Evolutionary conservation across 2,329 filamentous ascomycete genomes (phyloP).

Genomic region (Hymenoscyphus scutula): DNA sequence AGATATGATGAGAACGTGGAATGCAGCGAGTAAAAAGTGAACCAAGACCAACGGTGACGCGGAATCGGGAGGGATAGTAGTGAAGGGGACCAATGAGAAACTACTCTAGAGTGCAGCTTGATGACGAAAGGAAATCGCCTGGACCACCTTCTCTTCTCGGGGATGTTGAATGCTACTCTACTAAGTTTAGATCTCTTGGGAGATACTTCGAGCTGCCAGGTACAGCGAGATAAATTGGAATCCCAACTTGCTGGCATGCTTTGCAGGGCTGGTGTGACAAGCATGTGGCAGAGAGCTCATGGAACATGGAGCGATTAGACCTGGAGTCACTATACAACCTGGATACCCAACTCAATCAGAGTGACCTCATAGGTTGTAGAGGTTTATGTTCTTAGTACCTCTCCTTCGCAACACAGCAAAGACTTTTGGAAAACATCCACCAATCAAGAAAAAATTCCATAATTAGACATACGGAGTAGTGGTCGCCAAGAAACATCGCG

Average conservation of each 20-base stretch:
- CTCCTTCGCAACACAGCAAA: not conserved
- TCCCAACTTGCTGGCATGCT: not conserved
- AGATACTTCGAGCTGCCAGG: not conserved
- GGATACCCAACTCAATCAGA: not conserved
- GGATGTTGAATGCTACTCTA: not conserved
- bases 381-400: not conserved
- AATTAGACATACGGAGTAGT: not conserved
- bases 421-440: not conserved
- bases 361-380: not conserved
- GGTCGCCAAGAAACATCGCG: not conserved
- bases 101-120: not conserved
- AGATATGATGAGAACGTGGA: not conserved
- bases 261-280: not conserved
- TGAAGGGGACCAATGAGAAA: not conserved
- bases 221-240: conserved; percentile 1
- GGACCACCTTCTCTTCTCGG: not conserved
- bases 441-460: not conserved
- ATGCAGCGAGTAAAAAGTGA: not conserved
- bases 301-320: not conserved
- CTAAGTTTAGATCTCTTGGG: not conserved
- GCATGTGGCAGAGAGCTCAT: not conserved
- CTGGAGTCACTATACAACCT: not conserved
- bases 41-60: not conserved
- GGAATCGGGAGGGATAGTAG: not conserved
- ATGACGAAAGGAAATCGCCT: not conserved